phyloP scores from a whole-genome alignment of 306 rosid species.

The Malus asiatica region DNA sequence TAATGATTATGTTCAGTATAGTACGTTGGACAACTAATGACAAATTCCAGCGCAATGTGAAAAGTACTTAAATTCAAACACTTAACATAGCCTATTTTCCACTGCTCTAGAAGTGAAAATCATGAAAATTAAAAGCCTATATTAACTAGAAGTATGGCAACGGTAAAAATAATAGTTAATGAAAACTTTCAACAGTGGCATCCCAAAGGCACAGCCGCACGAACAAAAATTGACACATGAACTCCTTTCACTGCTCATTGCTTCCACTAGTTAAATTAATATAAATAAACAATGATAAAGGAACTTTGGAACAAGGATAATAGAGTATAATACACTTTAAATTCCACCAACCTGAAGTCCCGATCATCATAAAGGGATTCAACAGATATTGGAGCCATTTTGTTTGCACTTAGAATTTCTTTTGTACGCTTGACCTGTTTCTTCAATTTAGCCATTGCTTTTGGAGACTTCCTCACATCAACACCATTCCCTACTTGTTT shows the following conservation, averaged over 20 bases:
- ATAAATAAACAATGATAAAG: not conserved
- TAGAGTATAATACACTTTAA: not conserved
- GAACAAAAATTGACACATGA: not conserved
- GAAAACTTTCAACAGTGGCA: not conserved
- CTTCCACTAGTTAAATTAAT: not conserved
- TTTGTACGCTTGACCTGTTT: constrained; percentile 95
- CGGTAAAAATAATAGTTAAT: not conserved
- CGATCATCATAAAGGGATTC: constrained; percentile 81
- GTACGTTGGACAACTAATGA: not conserved
- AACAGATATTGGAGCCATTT: constrained; percentile 89
- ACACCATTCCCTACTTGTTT: constrained; percentile 75
- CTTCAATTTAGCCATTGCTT: constrained; percentile 97
- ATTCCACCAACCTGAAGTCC: constrained; percentile 70
- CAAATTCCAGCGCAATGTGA: not conserved
- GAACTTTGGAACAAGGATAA: not conserved
- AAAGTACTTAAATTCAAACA: not conserved
- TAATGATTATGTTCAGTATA: not conserved
- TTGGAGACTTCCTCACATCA: constrained; percentile 79
- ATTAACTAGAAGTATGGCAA: not conserved
- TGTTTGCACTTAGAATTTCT: constrained; percentile 96
- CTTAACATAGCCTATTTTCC: not conserved
- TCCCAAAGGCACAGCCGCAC: not conserved
- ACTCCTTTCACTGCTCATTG: not conserved
- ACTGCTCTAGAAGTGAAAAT: not conserved
- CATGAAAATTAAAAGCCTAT: not conserved